phyloP scores from a whole-genome alignment of 1,284 basidiomycete species.

The Moesziomyces sp. region DNA sequence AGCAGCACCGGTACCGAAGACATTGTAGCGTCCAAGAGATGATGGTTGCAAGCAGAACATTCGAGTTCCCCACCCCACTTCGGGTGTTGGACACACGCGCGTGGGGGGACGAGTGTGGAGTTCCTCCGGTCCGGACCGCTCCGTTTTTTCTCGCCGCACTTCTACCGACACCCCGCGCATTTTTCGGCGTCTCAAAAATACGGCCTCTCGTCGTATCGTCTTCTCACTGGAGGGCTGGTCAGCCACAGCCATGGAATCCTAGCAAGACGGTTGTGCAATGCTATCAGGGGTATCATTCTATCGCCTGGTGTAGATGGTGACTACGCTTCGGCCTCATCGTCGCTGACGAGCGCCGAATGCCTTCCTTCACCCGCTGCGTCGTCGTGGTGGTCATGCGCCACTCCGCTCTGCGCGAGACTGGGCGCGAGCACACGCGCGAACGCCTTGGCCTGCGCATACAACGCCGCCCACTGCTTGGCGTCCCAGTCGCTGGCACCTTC shows the following conservation, averaged over 20 bases:
- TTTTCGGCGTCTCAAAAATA: too few relatives aligned
- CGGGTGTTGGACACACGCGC: too few relatives aligned
- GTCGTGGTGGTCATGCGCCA: constrained; percentile 20
- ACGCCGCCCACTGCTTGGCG: constrained; percentile 21
- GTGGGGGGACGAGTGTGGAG: too few relatives aligned
- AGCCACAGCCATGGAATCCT: too few relatives aligned
- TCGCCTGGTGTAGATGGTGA: too few relatives aligned
- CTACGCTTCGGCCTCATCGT: constrained; percentile 24
- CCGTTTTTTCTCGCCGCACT: too few relatives aligned
- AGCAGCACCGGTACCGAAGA: constrained; percentile 16
- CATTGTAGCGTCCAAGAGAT: not conserved
- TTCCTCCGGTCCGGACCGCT: too few relatives aligned
- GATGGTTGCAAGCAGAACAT: not conserved
- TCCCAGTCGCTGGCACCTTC: constrained; percentile 5
- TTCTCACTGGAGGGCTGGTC: too few relatives aligned
- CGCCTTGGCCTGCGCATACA: constrained; percentile 45
- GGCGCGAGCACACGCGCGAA: constrained; percentile 37
- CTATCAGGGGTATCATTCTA: constrained; percentile 12
- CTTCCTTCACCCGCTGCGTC: constrained; percentile 12
- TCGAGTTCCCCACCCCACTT: too few relatives aligned
- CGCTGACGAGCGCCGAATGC: constrained; percentile 21
- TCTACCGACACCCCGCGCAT: too few relatives aligned
- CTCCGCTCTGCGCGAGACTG: constrained; percentile 27
- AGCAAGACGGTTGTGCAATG: too few relatives aligned
- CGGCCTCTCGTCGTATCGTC: too few relatives aligned